Conservation (phyloP, 129 eudicot species). For the Centaurea solstitialis region DNA sequence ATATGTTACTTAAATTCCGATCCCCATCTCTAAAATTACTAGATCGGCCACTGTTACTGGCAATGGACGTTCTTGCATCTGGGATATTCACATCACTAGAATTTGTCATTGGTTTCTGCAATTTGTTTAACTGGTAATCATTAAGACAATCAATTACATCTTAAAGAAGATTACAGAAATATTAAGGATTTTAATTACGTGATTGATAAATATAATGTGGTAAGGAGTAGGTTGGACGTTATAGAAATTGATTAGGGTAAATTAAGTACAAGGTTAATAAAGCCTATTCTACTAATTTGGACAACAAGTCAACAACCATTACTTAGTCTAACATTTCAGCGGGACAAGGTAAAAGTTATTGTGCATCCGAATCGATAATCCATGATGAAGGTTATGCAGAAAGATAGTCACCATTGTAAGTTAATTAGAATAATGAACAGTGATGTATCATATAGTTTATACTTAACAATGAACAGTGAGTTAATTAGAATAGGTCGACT, state of each 20-base stretch:
- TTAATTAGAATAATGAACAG: not conserved
- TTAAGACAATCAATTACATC: not conserved
- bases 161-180: not conserved
- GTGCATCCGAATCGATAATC: not conserved
- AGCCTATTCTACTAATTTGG: not conserved
- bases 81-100: not conserved
- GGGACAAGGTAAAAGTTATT: not conserved
- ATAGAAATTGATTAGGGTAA: not conserved
- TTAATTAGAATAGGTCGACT: not conserved
- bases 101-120: not conserved
- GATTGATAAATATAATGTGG: not conserved
- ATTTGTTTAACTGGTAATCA: not conserved
- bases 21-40: no score
- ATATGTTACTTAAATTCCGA: no score
- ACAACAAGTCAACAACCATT: not conserved
- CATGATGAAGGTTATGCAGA: not conserved
- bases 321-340: not conserved
- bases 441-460: not conserved
- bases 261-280: not conserved
- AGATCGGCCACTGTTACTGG: no score
- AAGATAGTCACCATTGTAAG: not conserved
- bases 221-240: not conserved
- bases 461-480: not conserved
- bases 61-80: no score
- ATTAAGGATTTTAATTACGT: not conserved